Evolutionary conservation across 768 basidiomycete species (phyloP).

Genomic region (Tylopilus subfusipes): DNA sequence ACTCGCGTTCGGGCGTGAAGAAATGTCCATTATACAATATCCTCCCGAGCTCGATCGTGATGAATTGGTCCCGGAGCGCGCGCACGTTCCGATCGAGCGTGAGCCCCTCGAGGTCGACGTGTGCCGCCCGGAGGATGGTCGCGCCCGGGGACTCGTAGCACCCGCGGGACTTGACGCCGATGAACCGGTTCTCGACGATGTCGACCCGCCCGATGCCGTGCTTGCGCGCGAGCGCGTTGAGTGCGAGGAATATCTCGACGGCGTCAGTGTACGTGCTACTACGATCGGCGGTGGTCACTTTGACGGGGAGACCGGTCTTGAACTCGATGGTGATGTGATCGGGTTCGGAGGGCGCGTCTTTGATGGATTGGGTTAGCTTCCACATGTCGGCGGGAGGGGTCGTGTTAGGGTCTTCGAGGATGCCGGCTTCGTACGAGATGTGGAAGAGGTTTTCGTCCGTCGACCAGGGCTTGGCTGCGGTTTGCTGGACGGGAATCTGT

Average conservation of each 20-base stretch:
- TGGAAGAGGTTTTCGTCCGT: slow-evolving; percentile 99
- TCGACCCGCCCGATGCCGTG: slow-evolving; percentile 97
- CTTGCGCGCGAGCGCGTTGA: slow-evolving; percentile 90
- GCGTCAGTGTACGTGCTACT: slow-evolving; percentile 82
- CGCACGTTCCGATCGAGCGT: slow-evolving; percentile 98
- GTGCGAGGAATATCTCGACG: slow-evolving; percentile 88
- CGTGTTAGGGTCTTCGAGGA: slow-evolving; percentile 93
- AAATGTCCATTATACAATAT: slow-evolving; percentile 99
- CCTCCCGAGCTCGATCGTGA: slow-evolving; percentile 83
- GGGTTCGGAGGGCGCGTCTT: slow-evolving; percentile 73
- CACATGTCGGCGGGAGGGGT: slow-evolving; percentile 98
- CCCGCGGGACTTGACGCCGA: slow-evolving; percentile 98
- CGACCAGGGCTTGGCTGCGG: slow-evolving; percentile 96
- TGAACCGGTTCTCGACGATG: slow-evolving; percentile 99
- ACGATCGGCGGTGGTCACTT: slow-evolving; percentile 53
- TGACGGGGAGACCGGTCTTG: slow-evolving; percentile 79
- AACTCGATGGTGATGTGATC: slow-evolving; percentile 86
- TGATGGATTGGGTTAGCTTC: slow-evolving; percentile 88
- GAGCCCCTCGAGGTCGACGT: slow-evolving; percentile 95
- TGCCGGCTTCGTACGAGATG: slow-evolving; percentile 99
- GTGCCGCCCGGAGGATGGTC: slow-evolving; percentile 91
- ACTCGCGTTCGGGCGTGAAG: slow-evolving; percentile 99
- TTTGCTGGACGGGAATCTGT: slow-evolving; percentile 91
- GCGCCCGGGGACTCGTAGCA: slow-evolving; percentile 98
- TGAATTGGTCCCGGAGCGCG: slow-evolving; percentile 89